A percentile compares a stretch with the other conserved stretches of the same genome.
Evolutionary conservation across 352 stramenopile genomes (phyloP).

Genomic region (Phytophthora sp.): DNA sequence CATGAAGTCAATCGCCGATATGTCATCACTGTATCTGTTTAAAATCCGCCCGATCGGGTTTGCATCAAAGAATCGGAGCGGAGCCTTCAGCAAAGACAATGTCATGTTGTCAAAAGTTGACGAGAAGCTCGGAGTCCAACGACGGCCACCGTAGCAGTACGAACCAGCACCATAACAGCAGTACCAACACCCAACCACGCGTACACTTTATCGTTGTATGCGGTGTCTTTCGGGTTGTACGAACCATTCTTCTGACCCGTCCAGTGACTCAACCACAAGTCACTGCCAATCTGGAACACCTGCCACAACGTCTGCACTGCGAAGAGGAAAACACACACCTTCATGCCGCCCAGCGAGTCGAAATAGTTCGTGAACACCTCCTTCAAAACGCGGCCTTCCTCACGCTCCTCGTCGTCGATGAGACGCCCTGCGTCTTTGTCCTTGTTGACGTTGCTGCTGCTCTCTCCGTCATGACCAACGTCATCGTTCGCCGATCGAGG

Average conservation of each 20-base stretch:
- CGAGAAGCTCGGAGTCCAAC: slow-evolving; percentile 44
- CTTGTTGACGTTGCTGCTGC: neutral
- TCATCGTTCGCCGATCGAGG: neutral
- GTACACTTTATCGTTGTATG: slow-evolving; percentile 45
- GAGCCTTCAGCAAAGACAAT: slow-evolving; percentile 78
- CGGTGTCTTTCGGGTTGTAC: slow-evolving; percentile 25
- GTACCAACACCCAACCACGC: slow-evolving; percentile 24
- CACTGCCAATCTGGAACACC: slow-evolving; percentile 38
- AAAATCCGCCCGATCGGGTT: slow-evolving; percentile 91
- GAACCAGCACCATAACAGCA: slow-evolving; percentile 45
- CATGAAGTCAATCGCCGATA: slow-evolving; percentile 88
- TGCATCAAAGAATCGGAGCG: slow-evolving; percentile 92
- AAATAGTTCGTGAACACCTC: slow-evolving; percentile 53
- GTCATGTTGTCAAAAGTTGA: slow-evolving; percentile 90
- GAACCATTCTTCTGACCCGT: slow-evolving; percentile 30
- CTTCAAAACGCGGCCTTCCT: slow-evolving; percentile 49
- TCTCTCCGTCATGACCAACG: slow-evolving; percentile 2
- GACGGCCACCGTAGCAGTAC: slow-evolving; percentile 35
- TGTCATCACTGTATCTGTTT: slow-evolving; percentile 91
- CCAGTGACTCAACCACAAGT: slow-evolving; percentile 48
- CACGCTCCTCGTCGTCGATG: slow-evolving; percentile 50
- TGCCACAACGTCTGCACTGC: slow-evolving; percentile 39
- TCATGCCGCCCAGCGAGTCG: slow-evolving; percentile 36
- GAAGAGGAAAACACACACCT: slow-evolving; percentile 25
- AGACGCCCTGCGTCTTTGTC: slow-evolving; percentile 20